Evolutionary conservation across 331 rosid genomes (phyloP), one percentile per base, ranked within the genome.

Genomic region (Malus hybrid): DNA sequence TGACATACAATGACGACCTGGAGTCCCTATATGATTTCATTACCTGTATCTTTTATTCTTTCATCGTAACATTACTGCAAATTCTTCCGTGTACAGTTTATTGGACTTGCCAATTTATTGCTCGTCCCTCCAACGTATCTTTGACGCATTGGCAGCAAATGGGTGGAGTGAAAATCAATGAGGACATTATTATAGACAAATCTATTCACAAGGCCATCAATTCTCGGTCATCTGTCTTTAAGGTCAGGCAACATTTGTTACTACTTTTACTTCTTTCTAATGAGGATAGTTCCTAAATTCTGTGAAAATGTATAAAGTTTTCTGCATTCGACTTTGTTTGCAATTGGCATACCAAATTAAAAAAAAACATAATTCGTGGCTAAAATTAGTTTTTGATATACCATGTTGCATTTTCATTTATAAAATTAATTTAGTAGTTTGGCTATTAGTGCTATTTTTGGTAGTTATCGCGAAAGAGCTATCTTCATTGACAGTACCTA

Each of bases 81-180:
- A 61, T 67, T 79, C 71, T 65, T 70, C 79, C 48, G 69, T 77
- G 79, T 75, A 44, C 83, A 94, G 99, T 92, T 82, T 89, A 88
- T 84, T 94, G 99, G 99, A 94, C 92, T 83, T 94, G 99, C 88
- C 97, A 94, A 75, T 92, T 84, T 82, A 88, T 94, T 65, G 99
- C 97, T 66, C 97, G 96, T 27, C 84, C 96, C 59, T 94, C 97
- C 20, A 94, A 94, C 63, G 74, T 85, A 24, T 92, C 99, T 19
- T 69, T 92, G 84, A 92, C 83, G 88, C 97, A 90, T 81, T 94
- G 99, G 99, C 89, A 92, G 86, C 87, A 76, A 86, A 92, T 92
- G 97, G 96, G 97, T 52, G 99, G 99, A 77, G 89, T 86, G 80
- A 88, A 81, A 54, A 92, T 94, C 84, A 85, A 90, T 67, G 90